Base-by-base conservation (phyloP, 2,329 filamentous ascomycete species). In the Herpotrichia juniperi region DNA sequence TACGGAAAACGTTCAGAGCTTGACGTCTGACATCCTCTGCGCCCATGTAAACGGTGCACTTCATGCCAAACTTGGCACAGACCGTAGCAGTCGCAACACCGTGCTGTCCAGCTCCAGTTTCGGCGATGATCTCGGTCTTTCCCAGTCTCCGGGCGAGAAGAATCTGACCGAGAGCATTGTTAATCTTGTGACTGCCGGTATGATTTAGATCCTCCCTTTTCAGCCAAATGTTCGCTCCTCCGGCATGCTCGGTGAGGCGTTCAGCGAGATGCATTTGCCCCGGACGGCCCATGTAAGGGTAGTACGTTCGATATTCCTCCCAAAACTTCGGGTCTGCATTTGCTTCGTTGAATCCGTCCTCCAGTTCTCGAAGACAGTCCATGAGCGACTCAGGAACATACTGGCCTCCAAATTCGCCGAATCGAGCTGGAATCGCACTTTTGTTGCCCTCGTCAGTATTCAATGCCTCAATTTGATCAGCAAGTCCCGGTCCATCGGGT, bases 171-270 rank as follows among this genome's bases (percentile, higher is more conserved):
- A 99, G 81, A 0, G 94, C 94, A 68, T 99, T 99, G 81, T 99
- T 99, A 81, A 99, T 97, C 84, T 99, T 99, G 83, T 99, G 94
- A 57, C 90, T 96, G 61, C 94, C 94, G 8, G 94, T 97, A 74
- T 99, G 94, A 77, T 97, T 97, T 50, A 97, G 81, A 73, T 99
- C 94, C 78, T 99, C 94, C 65, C 94, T 87, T 84, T 99, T 99
- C 62, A 99, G 79, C 88, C 93, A 99, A 79, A 99, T 96, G 70
- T 92, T 96, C 43, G 94, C 93, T 54, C 94, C 94, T 21, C 92
- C 91, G 42, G 91, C 92, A 67, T 93, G 80, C 70, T 96, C 88
- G 0, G 93, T 97, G 60, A 99, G 79, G 47, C 93, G 87, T 63
- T 94, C 87, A 1, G 94, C 94, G 47, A 93, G 79, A 77, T 99